phyloP scores from a whole-genome alignment of 371 early-diverging fungal genomes.

The Mucor lusitanicus region DNA sequence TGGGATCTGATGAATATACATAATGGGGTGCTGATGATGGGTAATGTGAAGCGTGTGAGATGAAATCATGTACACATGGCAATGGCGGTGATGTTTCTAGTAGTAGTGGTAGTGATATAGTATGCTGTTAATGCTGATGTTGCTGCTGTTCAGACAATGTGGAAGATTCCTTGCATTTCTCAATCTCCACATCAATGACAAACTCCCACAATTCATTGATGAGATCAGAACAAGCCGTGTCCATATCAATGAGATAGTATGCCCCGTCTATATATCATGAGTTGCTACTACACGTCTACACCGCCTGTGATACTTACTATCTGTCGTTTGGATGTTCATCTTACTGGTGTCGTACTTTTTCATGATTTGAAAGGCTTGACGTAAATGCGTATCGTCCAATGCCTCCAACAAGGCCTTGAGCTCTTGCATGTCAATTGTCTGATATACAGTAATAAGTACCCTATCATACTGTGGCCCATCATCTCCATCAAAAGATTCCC shows the following conservation, averaged over 20 bases:
- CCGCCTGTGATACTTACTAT: not conserved
- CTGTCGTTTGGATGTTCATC: not conserved
- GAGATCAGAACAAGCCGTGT: not conserved
- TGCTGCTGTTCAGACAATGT: not conserved
- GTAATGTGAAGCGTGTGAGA: not conserved
- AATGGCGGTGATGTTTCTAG: not conserved
- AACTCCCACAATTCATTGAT: constrained; percentile 2
- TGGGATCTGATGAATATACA: not conserved
- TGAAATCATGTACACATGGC: not conserved
- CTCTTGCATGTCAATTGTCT: not conserved
- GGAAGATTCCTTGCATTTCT: not conserved
- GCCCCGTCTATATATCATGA: not conserved
- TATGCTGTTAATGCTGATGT: constrained; percentile 1
- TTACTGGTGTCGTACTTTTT: not conserved
- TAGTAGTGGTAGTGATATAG: not conserved
- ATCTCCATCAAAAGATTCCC: no score
- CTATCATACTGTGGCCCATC: no score
- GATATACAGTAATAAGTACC: not conserved
- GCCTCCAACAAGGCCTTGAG: not conserved
- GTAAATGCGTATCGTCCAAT: not conserved
- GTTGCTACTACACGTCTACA: not conserved
- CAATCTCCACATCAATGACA: not conserved
- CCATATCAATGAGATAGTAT: not conserved
- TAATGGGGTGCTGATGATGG: not conserved
- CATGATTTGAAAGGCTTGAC: not conserved